A percentile compares a stretch with the other conserved stretches of the same genome.
phyloP scores from a whole-genome alignment of 306 rosid species.

The Prinsepia uniflora region DNA sequence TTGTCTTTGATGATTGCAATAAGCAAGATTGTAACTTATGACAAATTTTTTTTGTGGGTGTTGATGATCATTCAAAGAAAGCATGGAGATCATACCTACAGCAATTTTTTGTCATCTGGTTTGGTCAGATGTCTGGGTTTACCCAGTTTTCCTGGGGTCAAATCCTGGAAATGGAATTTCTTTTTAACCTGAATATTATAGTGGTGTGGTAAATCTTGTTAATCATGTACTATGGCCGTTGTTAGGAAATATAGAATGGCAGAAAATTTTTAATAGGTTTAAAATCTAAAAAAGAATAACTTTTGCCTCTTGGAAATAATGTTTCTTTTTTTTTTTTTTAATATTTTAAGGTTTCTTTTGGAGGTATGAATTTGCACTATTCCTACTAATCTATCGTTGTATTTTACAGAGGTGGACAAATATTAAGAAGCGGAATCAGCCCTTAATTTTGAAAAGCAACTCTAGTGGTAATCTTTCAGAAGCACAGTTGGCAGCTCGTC shows the following conservation, averaged over 20 bases:
- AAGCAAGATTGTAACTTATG: background rate
- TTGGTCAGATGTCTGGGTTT: conserved; percentile 60
- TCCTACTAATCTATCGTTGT: conserved; percentile 31
- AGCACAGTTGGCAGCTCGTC: conserved; percentile 76
- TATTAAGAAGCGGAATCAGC: conserved; percentile 54
- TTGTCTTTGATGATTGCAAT: background rate
- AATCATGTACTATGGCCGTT: background rate
- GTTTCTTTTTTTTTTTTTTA: background rate
- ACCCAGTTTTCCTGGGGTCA: conserved; percentile 63
- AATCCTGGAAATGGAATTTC: conserved; percentile 49
- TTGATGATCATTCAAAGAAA: background rate
- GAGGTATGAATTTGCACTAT: conserved; percentile 9
- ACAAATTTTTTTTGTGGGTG: background rate
- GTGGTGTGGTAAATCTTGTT: background rate
- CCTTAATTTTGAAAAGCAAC: conserved; percentile 36
- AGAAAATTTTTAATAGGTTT: too few relatives aligned
- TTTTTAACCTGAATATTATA: conserved; percentile 1
- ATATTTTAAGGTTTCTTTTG: conserved; percentile 1
- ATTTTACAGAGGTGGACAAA: conserved; percentile 71
- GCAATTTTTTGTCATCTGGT: conserved; percentile 50
- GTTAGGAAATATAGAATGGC: background rate
- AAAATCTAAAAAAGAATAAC: too few relatives aligned
- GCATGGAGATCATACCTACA: background rate
- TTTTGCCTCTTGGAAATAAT: too few relatives aligned
- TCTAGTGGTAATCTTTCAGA: conserved; percentile 51